A percentile compares a stretch with the other conserved stretches of the same genome.
These are phyloP conservation scores for Ilyonectria robusta DNA, from an alignment of 2,329 filamentous ascomycete species.

Conservation along the genomic window DNA sequence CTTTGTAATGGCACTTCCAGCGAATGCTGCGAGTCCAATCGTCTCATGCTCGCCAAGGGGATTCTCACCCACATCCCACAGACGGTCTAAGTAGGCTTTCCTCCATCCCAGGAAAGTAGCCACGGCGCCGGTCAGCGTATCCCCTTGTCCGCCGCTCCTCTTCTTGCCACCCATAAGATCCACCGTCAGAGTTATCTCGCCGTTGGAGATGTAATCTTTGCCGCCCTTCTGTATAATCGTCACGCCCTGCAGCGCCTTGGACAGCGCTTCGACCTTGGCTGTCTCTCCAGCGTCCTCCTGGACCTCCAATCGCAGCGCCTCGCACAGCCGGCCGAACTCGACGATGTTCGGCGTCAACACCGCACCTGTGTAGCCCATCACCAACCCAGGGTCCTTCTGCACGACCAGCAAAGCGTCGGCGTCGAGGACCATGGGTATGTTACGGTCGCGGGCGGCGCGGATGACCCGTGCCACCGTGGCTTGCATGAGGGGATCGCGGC, in stretches of 20 bases:
- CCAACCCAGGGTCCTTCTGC: slow-evolving; percentile 80
- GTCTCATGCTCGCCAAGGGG: slow-evolving; percentile 69
- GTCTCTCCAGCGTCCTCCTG: slow-evolving; percentile 54
- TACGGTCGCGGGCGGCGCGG: slow-evolving; percentile 78
- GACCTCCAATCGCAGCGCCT: slow-evolving; percentile 78
- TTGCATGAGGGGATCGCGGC: slow-evolving; percentile 91
- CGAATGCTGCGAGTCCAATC: slow-evolving; percentile 86
- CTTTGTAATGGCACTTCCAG: slow-evolving; percentile 88
- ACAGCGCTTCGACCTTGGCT: slow-evolving; percentile 73
- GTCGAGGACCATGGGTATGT: slow-evolving; percentile 88
- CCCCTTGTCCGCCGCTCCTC: slow-evolving; percentile 93
- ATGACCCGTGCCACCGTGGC: slow-evolving; percentile 86
- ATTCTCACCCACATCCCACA: slow-evolving; percentile 76
- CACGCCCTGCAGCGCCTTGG: slow-evolving; percentile 85
- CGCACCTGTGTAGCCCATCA: slow-evolving; percentile 85
- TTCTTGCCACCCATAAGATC: slow-evolving; percentile 88
- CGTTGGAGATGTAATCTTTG: slow-evolving; percentile 87
- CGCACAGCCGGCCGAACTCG: slow-evolving; percentile 88
- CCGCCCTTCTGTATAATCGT: slow-evolving; percentile 92
- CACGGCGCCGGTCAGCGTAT: slow-evolving; percentile 91
- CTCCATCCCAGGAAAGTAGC: slow-evolving; percentile 93
- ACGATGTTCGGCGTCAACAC: slow-evolving; percentile 96
- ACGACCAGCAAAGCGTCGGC: slow-evolving; percentile 90
- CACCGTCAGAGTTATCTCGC: slow-evolving; percentile 79
- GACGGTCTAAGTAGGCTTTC: slow-evolving; percentile 84